Conservation (phyloP, 2,329 filamentous ascomycete species). For the Aspergillus ustus region DNA sequence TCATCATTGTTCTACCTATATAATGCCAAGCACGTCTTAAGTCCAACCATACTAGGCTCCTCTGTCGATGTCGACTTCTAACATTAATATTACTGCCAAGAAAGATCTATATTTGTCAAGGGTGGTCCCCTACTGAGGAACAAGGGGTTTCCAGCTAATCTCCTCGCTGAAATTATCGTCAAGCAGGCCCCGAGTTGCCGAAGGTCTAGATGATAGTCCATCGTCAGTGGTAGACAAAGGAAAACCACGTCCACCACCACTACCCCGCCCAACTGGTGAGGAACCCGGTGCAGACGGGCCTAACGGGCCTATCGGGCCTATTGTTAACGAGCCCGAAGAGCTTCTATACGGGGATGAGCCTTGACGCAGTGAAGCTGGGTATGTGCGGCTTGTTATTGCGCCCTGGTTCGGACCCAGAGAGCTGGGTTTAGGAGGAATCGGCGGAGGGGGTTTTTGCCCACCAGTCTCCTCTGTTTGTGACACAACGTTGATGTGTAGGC, state of each 20-base stretch:
- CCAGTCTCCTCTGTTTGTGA: background rate
- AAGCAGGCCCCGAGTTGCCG: conserved; percentile 27
- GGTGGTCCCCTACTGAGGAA: conserved; percentile 24
- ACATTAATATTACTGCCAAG: background rate
- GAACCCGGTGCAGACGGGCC: background rate
- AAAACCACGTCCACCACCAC: background rate
- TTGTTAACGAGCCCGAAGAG: background rate
- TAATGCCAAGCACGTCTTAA: background rate
- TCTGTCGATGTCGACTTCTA: background rate
- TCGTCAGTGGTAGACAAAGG: background rate
- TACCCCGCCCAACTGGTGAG: background rate
- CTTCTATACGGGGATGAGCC: background rate
- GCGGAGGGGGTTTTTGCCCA: conserved; percentile 42
- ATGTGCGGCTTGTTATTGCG: background rate
- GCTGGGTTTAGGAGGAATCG: conserved; percentile 67
- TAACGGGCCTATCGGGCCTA: background rate
- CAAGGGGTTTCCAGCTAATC: conserved; percentile 39
- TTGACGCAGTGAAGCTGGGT: background rate
- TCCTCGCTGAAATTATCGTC: conserved; percentile 26
- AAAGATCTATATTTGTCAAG: background rate
- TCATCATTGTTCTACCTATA: background rate
- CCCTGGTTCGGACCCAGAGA: conserved; percentile 25
- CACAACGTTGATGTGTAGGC: background rate
- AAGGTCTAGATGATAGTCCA: background rate
- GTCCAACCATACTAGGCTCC: background rate